phyloP scores from a whole-genome alignment of 1,284 basidiomycete genomes.

The Cryptococcus wingfieldii region DNA sequence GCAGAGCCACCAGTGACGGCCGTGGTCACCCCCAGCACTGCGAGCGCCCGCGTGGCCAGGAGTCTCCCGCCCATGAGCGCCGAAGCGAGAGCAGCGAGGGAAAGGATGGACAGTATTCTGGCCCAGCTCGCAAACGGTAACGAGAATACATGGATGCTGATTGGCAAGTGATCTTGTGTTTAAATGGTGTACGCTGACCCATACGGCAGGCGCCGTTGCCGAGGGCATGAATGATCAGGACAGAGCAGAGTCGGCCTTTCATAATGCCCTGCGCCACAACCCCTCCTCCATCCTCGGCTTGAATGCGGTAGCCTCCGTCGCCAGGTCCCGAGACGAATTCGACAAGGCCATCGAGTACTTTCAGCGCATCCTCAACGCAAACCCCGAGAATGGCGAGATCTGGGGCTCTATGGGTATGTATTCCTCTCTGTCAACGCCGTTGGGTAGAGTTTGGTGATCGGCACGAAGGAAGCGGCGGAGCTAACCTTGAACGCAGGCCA shows the following conservation, averaged over 20 bases:
- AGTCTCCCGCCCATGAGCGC: constrained; percentile 14
- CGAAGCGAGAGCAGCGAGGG: constrained; percentile 30
- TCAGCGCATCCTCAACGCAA: constrained; percentile 79
- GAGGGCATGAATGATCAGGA: constrained; percentile 88
- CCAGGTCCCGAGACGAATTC: constrained; percentile 54
- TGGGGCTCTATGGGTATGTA: constrained; percentile 81
- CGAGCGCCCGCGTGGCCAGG: constrained; percentile 16
- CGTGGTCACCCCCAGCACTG: constrained; percentile 18
- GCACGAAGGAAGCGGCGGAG: neutral
- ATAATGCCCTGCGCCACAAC: constrained; percentile 87
- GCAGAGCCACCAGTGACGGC: constrained; percentile 16
- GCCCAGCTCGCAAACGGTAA: constrained; percentile 65
- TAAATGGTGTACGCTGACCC: neutral
- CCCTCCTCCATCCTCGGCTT: constrained; percentile 79
- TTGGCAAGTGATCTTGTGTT: constrained; percentile 57
- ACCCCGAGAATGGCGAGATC: constrained; percentile 89
- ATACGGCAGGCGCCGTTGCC: constrained; percentile 67
- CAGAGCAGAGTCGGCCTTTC: constrained; percentile 81
- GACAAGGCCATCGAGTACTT: constrained; percentile 82
- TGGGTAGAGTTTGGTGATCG: neutral
- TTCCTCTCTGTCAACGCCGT: neutral
- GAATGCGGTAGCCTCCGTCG: constrained; percentile 74
- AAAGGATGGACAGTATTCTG: constrained; percentile 32
- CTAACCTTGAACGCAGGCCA: constrained; percentile 54
- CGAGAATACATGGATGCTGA: constrained; percentile 87